phyloP scores from a whole-genome alignment of 2,329 filamentous ascomycete genomes.

The Microdochium trichocladiopsis region DNA sequence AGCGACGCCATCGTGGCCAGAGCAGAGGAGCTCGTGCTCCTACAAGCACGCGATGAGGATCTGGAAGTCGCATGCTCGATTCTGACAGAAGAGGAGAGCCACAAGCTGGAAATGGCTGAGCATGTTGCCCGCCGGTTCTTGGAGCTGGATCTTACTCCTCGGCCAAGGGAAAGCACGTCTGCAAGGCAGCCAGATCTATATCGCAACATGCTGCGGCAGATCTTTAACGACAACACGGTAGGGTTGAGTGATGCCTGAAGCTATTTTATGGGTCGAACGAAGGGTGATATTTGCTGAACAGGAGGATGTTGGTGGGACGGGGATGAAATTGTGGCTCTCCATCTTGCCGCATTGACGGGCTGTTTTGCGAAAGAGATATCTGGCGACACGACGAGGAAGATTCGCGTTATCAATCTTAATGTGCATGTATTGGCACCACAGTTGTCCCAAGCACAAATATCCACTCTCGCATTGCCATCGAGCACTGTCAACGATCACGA shows the following conservation, averaged over 20 bases:
- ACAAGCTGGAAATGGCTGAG: constrained; percentile 63
- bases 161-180: neutral
- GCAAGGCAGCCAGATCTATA: constrained; percentile 7
- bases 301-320: too few relatives aligned
- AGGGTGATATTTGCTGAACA: too few relatives aligned
- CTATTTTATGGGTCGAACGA: neutral
- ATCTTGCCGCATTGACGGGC: too few relatives aligned
- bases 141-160: constrained; percentile 26
- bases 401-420: too few relatives aligned
- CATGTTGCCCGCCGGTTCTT: constrained; percentile 51
- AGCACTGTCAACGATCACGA: too few relatives aligned
- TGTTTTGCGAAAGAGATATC: too few relatives aligned
- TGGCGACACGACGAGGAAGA: too few relatives aligned
- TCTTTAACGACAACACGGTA: constrained; percentile 8
- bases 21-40: constrained; percentile 64
- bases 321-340: too few relatives aligned
- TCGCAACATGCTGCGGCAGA: constrained; percentile 13
- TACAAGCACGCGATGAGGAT: constrained; percentile 68
- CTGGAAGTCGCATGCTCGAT: constrained; percentile 65
- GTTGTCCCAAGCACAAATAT: too few relatives aligned
- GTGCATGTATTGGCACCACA: too few relatives aligned
- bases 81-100: constrained; percentile 55
- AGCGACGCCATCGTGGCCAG: constrained; percentile 63
- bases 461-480: too few relatives aligned
- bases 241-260: neutral